Base-by-base conservation (phyloP, 176 grass and related monocot species). In the Thalia dealbata region DNA sequence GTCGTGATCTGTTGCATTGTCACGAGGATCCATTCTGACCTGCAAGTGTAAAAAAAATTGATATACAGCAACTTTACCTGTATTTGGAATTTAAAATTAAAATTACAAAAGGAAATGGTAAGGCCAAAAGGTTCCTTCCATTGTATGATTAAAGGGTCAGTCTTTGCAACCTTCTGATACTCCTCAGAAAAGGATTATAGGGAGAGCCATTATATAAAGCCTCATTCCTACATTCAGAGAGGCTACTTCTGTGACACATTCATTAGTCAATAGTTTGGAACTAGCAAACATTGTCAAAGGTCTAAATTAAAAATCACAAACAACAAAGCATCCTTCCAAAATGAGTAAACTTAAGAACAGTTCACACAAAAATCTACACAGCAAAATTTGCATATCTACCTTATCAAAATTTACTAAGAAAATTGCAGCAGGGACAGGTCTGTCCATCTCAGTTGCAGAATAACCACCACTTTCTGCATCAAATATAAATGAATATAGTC, bases 341-440 rank as follows among this genome's bases (percentile, higher is more conserved):
- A 38, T 38, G 32, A 38, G 32, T 38, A 38, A 38, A 38, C 32
- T 38, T 38, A 43, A 69, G 24, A 10, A 9, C 0, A 23, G 10
- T 5, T 10, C 11, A 7, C 24, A 9, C 24, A 67, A 19, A 32
- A 16, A 41, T 18, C 1, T 19, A 41, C 15, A 19, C 48, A n/a
- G n/a, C n/a, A 65, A 66, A 61, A 69, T 0, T 44, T 69, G n/a
- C 68, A 24, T 25, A 15, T 60, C 54, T 84, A 99, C 95, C 89
- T 99, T 99, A 77, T 99, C 95, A 88, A 99, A 87, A 81, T 99
- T 99, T 79, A 93, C 90, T 72, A 99, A 73, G 88, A 99, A 99
- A 74, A 99, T 85, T 68, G 87, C 95, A 81, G 82, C 66, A 80
- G 95, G 87, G 28, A 84, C 90, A 72, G 85, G 87, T 75, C 95